Evolutionary conservation across 371 early-diverging fungal genomes (phyloP).

Genomic region (Mucor racemosus): DNA sequence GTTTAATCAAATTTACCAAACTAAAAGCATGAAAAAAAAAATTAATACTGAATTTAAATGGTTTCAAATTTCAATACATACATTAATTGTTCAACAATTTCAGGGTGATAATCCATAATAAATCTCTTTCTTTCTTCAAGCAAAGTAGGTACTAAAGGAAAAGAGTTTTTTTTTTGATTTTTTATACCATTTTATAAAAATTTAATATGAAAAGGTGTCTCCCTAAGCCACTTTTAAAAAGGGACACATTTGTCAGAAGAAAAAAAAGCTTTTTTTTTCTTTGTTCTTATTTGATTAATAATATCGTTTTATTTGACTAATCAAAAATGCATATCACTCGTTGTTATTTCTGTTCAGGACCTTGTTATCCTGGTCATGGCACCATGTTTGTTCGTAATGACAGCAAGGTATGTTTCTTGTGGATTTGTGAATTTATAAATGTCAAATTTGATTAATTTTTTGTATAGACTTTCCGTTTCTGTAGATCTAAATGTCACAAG

Average conservation of each 20-base stretch:
- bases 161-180: not conserved
- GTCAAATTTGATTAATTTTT: constrained; percentile 12
- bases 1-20: constrained; percentile 32
- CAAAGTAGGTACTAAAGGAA: not conserved
- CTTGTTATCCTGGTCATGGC: constrained; percentile 99
- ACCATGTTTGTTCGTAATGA: constrained; percentile 98
- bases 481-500: constrained; percentile 99
- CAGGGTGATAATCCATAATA: constrained; percentile 55
- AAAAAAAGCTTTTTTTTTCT: constrained; percentile 4
- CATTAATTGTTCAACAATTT: constrained; percentile 57
- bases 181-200: not conserved
- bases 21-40: constrained; percentile 20
- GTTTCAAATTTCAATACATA: constrained; percentile 24
- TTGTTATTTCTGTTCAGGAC: constrained; percentile 99
- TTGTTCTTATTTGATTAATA: constrained; percentile 20
- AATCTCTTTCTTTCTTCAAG: not conserved
- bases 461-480: constrained; percentile 91
- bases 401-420: constrained; percentile 80
- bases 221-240: constrained; percentile 5
- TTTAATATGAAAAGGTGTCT: not conserved
- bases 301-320: constrained; percentile 21
- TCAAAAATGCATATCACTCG: constrained; percentile 95
- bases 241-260: constrained; percentile 4
- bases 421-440: not conserved
- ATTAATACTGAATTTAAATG: not conserved